A percentile compares a stretch with the other conserved stretches of the same genome.
Conservation (phyloP, 257 asterid genomes). For the Ophiorrhiza pumila region DNA sequence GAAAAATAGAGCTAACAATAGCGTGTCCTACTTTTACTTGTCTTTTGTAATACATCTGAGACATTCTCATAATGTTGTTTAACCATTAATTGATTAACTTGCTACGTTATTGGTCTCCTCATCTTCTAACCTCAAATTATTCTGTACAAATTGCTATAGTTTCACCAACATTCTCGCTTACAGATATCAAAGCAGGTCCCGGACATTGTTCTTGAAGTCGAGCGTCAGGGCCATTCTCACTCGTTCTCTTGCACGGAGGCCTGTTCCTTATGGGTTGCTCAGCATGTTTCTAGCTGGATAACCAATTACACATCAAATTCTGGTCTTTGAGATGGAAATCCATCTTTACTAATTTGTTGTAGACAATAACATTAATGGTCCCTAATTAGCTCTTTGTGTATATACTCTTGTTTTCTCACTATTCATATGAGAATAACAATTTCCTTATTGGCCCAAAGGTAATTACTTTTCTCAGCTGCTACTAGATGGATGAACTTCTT, state of each 20-base stretch:
- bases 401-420: neutral
- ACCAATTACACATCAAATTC: constrained; percentile 18
- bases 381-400: neutral
- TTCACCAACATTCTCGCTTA: neutral
- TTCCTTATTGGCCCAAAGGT: too few species aligned
- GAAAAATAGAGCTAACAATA: too few species aligned
- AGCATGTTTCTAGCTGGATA: constrained; percentile 53
- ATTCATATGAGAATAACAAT: too few species aligned
- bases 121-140: too few species aligned
- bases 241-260: constrained; percentile 71
- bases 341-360: neutral
- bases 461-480: too few species aligned
- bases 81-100: too few species aligned
- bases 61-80: too few species aligned
- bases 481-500: too few species aligned
- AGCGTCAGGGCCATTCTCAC: constrained; percentile 63
- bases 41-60: too few species aligned
- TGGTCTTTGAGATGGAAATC: too few species aligned
- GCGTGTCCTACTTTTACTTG: too few species aligned
- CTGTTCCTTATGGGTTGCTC: constrained; percentile 77
- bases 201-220: constrained; percentile 38
- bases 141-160: neutral
- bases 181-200: constrained; percentile 60
- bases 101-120: too few species aligned
- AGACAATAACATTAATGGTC: neutral